phyloP scores from a whole-genome alignment of 495 filamentous ascomycete genomes.

The Clohesyomyces aquaticus region DNA sequence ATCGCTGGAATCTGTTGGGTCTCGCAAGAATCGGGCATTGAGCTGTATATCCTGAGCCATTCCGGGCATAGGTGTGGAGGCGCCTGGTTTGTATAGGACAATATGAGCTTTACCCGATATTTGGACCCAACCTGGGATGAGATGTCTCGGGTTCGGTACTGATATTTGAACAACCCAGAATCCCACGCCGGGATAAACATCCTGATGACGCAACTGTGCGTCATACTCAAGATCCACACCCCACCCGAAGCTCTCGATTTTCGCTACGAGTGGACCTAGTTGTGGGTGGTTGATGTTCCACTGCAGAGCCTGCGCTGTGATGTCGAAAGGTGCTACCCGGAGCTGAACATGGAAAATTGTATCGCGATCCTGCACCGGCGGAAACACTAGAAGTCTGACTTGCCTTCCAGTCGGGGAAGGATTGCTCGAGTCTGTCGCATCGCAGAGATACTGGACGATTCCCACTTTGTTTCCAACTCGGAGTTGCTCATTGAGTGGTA shows the following conservation, averaged over 20 bases:
- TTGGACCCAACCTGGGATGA: background rate
- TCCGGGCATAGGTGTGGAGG: background rate
- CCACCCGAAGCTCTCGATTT: background rate
- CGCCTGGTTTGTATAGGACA: background rate
- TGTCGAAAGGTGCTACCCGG: background rate
- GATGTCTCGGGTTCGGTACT: background rate
- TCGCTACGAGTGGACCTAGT: background rate
- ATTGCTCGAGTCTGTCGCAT: background rate
- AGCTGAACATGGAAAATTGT: background rate
- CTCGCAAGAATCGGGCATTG: background rate
- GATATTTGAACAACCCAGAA: background rate
- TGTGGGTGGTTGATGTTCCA: background rate
- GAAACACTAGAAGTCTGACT: background rate
- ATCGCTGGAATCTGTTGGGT: background rate
- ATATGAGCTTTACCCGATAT: background rate
- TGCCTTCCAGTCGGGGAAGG: background rate
- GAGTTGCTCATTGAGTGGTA: background rate
- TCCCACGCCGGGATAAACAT: background rate
- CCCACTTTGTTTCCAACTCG: background rate
- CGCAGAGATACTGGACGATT: background rate
- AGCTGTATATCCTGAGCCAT: background rate
- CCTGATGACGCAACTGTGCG: background rate
- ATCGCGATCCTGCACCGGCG: background rate
- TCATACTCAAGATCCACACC: background rate
- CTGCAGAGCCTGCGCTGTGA: background rate